Conservation (phyloP, 2,329 filamentous ascomycete species). For the Fusarium sp. region DNA sequence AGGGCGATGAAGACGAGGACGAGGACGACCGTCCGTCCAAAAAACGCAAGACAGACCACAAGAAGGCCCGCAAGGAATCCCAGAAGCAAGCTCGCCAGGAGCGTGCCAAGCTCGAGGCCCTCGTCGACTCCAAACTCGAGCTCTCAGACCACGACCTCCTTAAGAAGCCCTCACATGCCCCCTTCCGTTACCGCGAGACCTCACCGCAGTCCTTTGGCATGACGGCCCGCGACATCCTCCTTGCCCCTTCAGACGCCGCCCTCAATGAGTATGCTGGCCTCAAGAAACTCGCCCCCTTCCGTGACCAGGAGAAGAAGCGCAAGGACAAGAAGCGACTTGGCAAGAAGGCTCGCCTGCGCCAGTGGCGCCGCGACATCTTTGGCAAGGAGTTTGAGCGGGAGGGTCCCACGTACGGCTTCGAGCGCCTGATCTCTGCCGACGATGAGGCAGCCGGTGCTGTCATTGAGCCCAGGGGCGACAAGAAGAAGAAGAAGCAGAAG, state of each 20-base stretch:
- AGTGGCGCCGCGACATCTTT: slow-evolving; percentile 81
- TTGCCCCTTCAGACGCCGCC: slow-evolving; percentile 83
- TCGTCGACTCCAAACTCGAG: slow-evolving; percentile 84
- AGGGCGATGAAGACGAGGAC: slow-evolving; percentile 54
- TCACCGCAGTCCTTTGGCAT: slow-evolving; percentile 91
- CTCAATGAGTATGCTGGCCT: slow-evolving; percentile 92
- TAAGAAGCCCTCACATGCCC: slow-evolving; percentile 47
- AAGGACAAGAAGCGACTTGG: slow-evolving; percentile 88
- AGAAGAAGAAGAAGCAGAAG: slow-evolving; percentile 22
- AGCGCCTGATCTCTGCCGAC: slow-evolving; percentile 51
- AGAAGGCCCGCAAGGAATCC: slow-evolving; percentile 66
- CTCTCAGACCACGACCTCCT: slow-evolving; percentile 74
- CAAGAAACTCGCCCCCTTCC: slow-evolving; percentile 93
- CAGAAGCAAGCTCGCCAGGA: slow-evolving; percentile 83
- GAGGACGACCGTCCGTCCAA: slow-evolving; percentile 60
- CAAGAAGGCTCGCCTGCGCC: slow-evolving; percentile 89
- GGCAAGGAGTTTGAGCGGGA: slow-evolving; percentile 67
- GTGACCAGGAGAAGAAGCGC: slow-evolving; percentile 88
- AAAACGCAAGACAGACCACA: slow-evolving; percentile 70
- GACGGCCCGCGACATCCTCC: slow-evolving; percentile 87
- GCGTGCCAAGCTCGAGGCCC: slow-evolving; percentile 82
- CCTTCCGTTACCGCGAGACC: slow-evolving; percentile 94
- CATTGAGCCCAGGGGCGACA: slow-evolving; percentile 42
- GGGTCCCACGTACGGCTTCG: slow-evolving; percentile 69
- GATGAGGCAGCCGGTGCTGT: slow-evolving; percentile 40